Percentiles rank a stretch among this genome's conserved stretches.
Conservation (phyloP, 768 basidiomycete species). For the Exidia glandulosa region DNA sequence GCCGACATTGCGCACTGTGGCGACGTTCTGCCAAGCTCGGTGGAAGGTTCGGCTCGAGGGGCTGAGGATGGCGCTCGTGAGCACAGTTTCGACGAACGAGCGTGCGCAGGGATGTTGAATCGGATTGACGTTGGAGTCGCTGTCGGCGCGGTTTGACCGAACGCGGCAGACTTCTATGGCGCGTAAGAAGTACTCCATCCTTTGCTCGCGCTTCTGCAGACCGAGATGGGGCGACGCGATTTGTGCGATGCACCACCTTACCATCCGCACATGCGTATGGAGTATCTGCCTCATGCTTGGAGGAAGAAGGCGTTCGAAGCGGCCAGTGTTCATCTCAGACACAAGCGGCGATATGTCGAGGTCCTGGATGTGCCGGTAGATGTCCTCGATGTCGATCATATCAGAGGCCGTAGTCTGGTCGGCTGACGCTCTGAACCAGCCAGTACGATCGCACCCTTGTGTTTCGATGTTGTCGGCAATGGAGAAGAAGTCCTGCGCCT, state of each 20-base stretch:
- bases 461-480: constrained; percentile 72
- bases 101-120: constrained; percentile 55
- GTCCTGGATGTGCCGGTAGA: constrained; percentile 62
- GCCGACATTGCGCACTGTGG: constrained; percentile 44
- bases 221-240: constrained; percentile 56
- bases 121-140: constrained; percentile 23
- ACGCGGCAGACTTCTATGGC: constrained; percentile 65
- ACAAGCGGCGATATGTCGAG: constrained; percentile 64
- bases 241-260: constrained; percentile 69
- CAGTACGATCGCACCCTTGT: constrained; percentile 66
- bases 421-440: constrained; percentile 60
- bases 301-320: constrained; percentile 57
- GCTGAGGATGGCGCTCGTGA: constrained; percentile 66
- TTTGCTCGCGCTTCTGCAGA: constrained; percentile 47
- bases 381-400: constrained; percentile 64
- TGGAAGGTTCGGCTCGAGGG: constrained; percentile 68
- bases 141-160: constrained; percentile 30
- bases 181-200: constrained; percentile 62
- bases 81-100: constrained; percentile 70
- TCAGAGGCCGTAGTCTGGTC: constrained; percentile 49
- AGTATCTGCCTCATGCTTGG: constrained; percentile 67
- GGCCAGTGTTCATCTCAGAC: constrained; percentile 58
- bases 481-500: constrained; percentile 59
- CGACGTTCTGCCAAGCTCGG: constrained; percentile 70
- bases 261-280: constrained; percentile 62